Evolutionary conservation across 305 asterid genomes (phyloP).

Genomic region (Fraxinus velutina): DNA sequence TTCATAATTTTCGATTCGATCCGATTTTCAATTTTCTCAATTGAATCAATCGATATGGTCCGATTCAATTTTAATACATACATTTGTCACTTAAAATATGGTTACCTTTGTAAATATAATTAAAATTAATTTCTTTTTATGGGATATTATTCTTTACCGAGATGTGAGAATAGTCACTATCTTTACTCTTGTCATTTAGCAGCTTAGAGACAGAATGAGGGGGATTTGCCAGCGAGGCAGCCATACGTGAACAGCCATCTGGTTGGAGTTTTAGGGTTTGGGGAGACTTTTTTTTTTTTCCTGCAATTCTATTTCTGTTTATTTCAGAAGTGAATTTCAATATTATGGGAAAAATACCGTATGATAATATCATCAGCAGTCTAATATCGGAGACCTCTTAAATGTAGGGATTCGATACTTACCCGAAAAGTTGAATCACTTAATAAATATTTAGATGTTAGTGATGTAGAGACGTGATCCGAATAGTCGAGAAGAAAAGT

Average conservation of each 20-base stretch:
- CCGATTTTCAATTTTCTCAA: neutral
- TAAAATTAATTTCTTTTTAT: too few relatives aligned
- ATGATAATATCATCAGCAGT: neutral
- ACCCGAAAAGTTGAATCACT: neutral
- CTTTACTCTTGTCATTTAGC: slow-evolving; percentile 34
- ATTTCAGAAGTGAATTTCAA: neutral
- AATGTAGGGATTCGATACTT: neutral
- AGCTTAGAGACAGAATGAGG: neutral
- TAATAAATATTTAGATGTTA: neutral
- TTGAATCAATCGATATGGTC: too few relatives aligned
- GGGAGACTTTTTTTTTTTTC: neutral
- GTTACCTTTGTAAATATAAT: neutral
- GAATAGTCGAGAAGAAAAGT: neutral
- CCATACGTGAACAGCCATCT: slow-evolving; percentile 14
- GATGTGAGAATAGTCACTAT: slow-evolving; percentile 30
- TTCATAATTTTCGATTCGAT: too few relatives aligned
- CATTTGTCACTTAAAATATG: slow-evolving; percentile 19
- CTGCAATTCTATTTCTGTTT: neutral
- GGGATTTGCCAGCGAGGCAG: slow-evolving; percentile 13
- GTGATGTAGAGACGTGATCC: neutral
- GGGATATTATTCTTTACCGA: slow-evolving; percentile 12
- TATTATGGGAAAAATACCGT: neutral
- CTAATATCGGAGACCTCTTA: neutral
- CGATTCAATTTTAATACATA: neutral
- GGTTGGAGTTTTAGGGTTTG: slow-evolving; percentile 6